A percentile compares a stretch with the other conserved stretches of the same genome.
Evolutionary conservation across 2,329 filamentous ascomycete genomes (phyloP).

Genomic region (Botrytis byssoidea): DNA sequence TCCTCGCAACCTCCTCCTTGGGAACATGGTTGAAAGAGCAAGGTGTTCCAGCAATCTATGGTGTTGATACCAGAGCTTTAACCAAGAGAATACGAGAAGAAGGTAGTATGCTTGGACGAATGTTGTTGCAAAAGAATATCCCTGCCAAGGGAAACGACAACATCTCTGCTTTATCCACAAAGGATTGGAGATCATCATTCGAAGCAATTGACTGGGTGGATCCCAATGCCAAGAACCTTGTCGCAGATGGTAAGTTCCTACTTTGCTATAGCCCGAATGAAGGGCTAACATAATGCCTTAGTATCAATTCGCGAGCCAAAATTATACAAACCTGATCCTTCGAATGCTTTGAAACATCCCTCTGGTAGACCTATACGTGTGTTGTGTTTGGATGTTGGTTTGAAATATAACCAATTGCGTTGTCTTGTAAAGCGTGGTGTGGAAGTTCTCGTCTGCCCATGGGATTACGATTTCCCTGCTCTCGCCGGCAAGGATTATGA

Average conservation of each 20-base stretch:
- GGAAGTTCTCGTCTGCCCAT: slow-evolving; percentile 91
- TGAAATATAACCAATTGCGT: slow-evolving; percentile 97
- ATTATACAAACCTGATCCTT: slow-evolving; percentile 74
- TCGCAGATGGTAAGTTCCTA: slow-evolving; percentile 77
- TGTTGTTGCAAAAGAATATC: slow-evolving; percentile 68
- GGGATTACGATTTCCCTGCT: slow-evolving; percentile 86
- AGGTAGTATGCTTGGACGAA: slow-evolving; percentile 92
- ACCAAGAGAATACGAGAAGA: slow-evolving; percentile 93
- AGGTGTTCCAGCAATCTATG: slow-evolving; percentile 88
- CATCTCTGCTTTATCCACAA: slow-evolving; percentile 42
- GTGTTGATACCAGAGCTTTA: slow-evolving; percentile 87
- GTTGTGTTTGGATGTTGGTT: slow-evolving; percentile 90
- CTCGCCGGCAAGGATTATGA: slow-evolving; percentile 83
- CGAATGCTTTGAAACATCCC: slow-evolving; percentile 75
- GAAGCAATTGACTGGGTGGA: slow-evolving; percentile 85
- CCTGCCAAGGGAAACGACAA: slow-evolving; percentile 46
- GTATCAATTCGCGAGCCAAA: slow-evolving; percentile 87
- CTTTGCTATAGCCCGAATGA: slow-evolving; percentile 26
- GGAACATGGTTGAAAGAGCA: slow-evolving; percentile 97
- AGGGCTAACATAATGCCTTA: slow-evolving; percentile 49
- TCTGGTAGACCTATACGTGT: slow-evolving; percentile 85
- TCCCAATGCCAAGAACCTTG: slow-evolving; percentile 89
- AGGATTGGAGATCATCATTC: slow-evolving; percentile 57
- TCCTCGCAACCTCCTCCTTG: slow-evolving; percentile 84
- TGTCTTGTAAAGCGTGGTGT: slow-evolving; percentile 89